Evolutionary conservation across 2,329 filamentous ascomycete genomes (phyloP).

Genomic region (Coccinonectria pachysandricola): DNA sequence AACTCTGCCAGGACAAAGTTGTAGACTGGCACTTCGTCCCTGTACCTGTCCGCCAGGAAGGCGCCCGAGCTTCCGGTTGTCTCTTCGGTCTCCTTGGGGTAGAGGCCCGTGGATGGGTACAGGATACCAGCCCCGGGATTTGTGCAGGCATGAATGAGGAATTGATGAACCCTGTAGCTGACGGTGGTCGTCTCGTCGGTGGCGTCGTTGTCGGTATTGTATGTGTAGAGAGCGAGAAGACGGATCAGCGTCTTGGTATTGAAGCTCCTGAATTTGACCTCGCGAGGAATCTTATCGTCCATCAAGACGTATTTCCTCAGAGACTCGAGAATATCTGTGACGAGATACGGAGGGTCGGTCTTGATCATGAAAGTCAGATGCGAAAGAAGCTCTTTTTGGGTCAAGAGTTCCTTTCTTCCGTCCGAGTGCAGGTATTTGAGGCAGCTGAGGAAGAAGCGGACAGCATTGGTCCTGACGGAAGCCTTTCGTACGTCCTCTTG

Average conservation of each 20-base stretch:
- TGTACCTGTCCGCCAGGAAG: slow-evolving; percentile 59
- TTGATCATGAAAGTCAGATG: slow-evolving; percentile 71
- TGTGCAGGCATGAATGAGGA: slow-evolving; percentile 68
- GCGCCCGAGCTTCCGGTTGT: slow-evolving; percentile 55
- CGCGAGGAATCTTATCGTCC: slow-evolving; percentile 62
- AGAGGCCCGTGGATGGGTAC: slow-evolving; percentile 70
- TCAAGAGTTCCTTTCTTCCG: slow-evolving; percentile 71
- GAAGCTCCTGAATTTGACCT: slow-evolving; percentile 65
- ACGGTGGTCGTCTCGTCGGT: slow-evolving; percentile 40
- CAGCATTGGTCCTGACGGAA: slow-evolving; percentile 72
- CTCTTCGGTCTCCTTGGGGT: slow-evolving; percentile 58
- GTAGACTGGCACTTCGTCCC: slow-evolving; percentile 58
- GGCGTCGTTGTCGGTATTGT: slow-evolving; percentile 36
- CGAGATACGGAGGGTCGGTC: slow-evolving; percentile 65
- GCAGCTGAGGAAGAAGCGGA: slow-evolving; percentile 70
- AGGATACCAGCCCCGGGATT: slow-evolving; percentile 62
- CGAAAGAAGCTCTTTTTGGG: slow-evolving; percentile 69
- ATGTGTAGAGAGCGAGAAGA: slow-evolving; percentile 61
- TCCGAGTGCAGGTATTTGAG: slow-evolving; percentile 68
- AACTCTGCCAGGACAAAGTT: slow-evolving; percentile 75
- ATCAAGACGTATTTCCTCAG: slow-evolving; percentile 62
- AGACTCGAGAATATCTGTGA: slow-evolving; percentile 63
- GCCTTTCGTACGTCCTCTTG: slow-evolving; percentile 59
- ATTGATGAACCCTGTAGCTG: slow-evolving; percentile 60
- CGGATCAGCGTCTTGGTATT: slow-evolving; percentile 63